Percentiles rank a stretch among this genome's conserved stretches.
Evolutionary conservation across 305 asterid species (phyloP).

Genomic region (Salvia sclarea): DNA sequence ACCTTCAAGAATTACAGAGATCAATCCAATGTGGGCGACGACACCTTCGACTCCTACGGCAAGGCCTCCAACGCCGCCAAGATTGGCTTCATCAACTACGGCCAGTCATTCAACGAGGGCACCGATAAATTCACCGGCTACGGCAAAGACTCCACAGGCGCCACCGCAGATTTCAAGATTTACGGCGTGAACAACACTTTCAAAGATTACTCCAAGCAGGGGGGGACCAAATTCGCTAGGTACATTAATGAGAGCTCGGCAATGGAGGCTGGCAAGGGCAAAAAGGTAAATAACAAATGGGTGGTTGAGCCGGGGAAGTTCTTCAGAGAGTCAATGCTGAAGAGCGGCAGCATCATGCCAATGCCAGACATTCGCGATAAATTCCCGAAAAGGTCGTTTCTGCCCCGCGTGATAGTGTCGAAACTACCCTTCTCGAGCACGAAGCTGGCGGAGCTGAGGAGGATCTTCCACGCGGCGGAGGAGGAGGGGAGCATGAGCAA

Average conservation of each 20-base stretch:
- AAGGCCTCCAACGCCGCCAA: slow-evolving; percentile 54
- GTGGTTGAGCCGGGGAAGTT: slow-evolving; percentile 82
- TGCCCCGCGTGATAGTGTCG: slow-evolving; percentile 66
- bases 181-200: slow-evolving; percentile 68
- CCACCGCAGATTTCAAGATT: slow-evolving; percentile 45
- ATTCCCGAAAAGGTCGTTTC: slow-evolving; percentile 88
- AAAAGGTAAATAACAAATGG: slow-evolving; percentile 41
- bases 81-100: slow-evolving; percentile 55
- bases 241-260: slow-evolving; percentile 50
- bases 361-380: slow-evolving; percentile 86
- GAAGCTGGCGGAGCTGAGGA: neutral
- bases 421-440: slow-evolving; percentile 73
- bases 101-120: slow-evolving; percentile 37
- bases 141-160: slow-evolving; percentile 44
- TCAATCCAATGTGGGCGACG: slow-evolving; percentile 73
- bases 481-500: slow-evolving; percentile 35
- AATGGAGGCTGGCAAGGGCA: slow-evolving; percentile 27
- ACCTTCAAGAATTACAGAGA: slow-evolving; percentile 63
- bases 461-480: no score
- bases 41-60: slow-evolving; percentile 57
- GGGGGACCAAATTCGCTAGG: slow-evolving; percentile 47
- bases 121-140: slow-evolving; percentile 42
- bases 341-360: slow-evolving; percentile 55
- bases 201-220: slow-evolving; percentile 53
- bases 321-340: slow-evolving; percentile 67